Conservation (phyloP, 2,329 filamentous ascomycete species). For the Apiospora kogelbergensis region DNA sequence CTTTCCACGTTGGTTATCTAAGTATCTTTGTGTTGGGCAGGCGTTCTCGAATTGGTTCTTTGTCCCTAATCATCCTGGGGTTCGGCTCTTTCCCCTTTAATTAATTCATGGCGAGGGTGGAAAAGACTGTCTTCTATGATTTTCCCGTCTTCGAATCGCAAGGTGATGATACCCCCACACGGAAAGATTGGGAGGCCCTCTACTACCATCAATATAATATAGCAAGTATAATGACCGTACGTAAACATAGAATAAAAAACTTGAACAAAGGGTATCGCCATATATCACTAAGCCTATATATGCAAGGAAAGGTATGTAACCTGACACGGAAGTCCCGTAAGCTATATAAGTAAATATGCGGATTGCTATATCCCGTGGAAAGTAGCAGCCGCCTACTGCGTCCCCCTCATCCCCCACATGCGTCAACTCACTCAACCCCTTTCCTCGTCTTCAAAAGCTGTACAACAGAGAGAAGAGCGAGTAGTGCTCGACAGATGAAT, state of each 20-base stretch:
- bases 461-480: background rate
- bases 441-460: background rate
- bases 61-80: too few species aligned
- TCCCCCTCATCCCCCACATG: background rate
- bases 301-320: background rate
- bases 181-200: background rate
- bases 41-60: conserved; percentile 1
- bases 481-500: background rate
- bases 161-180: background rate
- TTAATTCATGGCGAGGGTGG: background rate
- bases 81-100: too few species aligned
- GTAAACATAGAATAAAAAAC: background rate
- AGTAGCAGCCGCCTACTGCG: background rate
- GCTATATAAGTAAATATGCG: background rate
- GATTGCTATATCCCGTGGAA: background rate
- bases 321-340: background rate
- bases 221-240: background rate
- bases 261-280: background rate
- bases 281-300: background rate
- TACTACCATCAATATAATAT: background rate
- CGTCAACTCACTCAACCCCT: background rate
- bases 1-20: background rate
- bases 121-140: background rate
- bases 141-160: background rate
- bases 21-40: background rate